Conservation (phyloP, 495 filamentous ascomycete species). For the Hypoxylon rickii region DNA sequence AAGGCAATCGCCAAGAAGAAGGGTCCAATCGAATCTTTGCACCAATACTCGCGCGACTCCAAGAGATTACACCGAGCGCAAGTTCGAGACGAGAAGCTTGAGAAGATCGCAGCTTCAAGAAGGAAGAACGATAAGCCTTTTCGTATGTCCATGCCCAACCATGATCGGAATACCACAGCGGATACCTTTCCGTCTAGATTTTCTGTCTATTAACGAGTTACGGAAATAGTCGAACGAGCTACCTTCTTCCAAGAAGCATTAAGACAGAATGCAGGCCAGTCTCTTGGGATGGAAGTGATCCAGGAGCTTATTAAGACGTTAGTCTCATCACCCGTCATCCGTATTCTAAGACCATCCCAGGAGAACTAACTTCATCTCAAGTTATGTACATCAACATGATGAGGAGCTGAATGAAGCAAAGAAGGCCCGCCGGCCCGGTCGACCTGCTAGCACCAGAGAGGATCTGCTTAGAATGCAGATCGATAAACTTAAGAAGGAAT, state of each 20-base stretch:
- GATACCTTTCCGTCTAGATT: neutral
- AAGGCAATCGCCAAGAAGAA: constrained; percentile 85
- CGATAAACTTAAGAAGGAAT: constrained; percentile 75
- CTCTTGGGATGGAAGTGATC: constrained; percentile 63
- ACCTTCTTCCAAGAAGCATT: constrained; percentile 71
- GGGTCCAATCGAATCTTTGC: constrained; percentile 67
- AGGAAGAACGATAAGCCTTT: constrained; percentile 70
- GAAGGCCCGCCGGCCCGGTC: constrained; percentile 76
- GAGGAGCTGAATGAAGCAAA: constrained; percentile 75
- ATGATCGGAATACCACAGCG: neutral
- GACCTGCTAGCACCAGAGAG: constrained; percentile 77
- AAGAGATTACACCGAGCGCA: constrained; percentile 73
- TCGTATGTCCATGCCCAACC: constrained; percentile 52
- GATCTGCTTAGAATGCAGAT: constrained; percentile 75
- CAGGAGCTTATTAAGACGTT: constrained; percentile 67
- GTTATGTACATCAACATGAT: constrained; percentile 77
- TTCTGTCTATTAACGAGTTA: constrained; percentile 3
- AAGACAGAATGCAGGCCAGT: constrained; percentile 53
- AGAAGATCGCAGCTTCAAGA: constrained; percentile 63
- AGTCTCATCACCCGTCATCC: constrained; percentile 13
- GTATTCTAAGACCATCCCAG: neutral
- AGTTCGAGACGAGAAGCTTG: constrained; percentile 75
- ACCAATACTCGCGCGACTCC: constrained; percentile 81
- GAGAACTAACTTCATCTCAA: constrained; percentile 35
- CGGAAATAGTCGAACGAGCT: constrained; percentile 66